Percentiles rank a stretch among this genome's conserved stretches.
Conservation (phyloP, 2,329 filamentous ascomycete genomes). For the Verticillium alfalfae region DNA sequence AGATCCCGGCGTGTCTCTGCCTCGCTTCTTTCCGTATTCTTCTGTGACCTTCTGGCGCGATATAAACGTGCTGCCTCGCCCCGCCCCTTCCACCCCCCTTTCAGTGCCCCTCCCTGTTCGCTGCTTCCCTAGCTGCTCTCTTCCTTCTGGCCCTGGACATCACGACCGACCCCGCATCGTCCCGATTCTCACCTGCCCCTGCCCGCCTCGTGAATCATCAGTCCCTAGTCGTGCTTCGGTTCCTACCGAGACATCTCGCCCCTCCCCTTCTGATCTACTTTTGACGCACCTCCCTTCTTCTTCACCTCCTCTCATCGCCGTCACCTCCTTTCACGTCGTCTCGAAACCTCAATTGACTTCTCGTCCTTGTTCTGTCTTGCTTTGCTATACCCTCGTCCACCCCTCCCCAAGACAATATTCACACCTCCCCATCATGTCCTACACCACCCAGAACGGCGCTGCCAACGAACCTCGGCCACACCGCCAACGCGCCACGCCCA, state of each 20-base stretch:
- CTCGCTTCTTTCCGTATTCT: not conserved
- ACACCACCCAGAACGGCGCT: constrained; percentile 8
- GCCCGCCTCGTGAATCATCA: not conserved
- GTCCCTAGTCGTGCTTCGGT: not conserved
- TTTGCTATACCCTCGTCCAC: not conserved
- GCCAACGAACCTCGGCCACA: constrained; percentile 1
- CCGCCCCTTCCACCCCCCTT: not conserved
- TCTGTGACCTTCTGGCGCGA: not conserved
- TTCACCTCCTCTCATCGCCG: not conserved
- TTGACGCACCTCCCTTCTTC: not conserved
- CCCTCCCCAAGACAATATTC: constrained; percentile 1
- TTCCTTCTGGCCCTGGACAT: not conserved
- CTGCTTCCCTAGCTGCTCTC: not conserved
- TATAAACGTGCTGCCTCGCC: not conserved
- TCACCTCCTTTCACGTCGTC: not conserved
- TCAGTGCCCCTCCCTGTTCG: not conserved
- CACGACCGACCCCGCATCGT: not conserved
- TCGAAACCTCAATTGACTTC: not conserved
- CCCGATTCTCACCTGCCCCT: not conserved
- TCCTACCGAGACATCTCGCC: not conserved
- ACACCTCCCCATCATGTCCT: constrained; percentile 1
- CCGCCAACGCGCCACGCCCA: constrained; percentile 11
- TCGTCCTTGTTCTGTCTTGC: not conserved
- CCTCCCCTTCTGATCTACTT: not conserved
- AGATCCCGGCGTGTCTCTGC: not conserved